Evolutionary conservation across 2,329 filamentous ascomycete genomes (phyloP).

Genomic region (Alternaria sp.): DNA sequence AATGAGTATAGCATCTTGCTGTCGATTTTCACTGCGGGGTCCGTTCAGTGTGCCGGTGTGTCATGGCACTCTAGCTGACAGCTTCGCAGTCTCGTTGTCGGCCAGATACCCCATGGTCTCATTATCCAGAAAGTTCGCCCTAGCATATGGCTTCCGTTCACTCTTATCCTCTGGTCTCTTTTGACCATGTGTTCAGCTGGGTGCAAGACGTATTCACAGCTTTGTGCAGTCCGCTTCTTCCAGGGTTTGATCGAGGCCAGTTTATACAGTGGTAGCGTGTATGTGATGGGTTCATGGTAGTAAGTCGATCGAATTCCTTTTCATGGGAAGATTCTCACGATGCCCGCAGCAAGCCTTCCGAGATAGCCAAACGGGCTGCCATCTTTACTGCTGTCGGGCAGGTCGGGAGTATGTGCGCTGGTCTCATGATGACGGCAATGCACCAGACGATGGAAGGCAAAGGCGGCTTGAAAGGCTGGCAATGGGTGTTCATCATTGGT

Average conservation of each 20-base stretch:
- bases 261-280: slow-evolving; percentile 30
- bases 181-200: slow-evolving; percentile 36
- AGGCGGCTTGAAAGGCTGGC: slow-evolving; percentile 28
- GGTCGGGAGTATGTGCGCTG: slow-evolving; percentile 35
- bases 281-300: slow-evolving; percentile 37
- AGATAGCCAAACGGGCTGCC: slow-evolving; percentile 34
- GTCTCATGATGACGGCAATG: slow-evolving; percentile 37
- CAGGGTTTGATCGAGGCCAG: slow-evolving; percentile 30
- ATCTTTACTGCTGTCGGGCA: slow-evolving; percentile 35
- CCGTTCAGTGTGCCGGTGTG: background rate
- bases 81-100: slow-evolving; percentile 21
- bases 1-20: slow-evolving; percentile 33
- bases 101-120: slow-evolving; percentile 29
- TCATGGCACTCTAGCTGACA: background rate
- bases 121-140: slow-evolving; percentile 33
- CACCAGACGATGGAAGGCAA: slow-evolving; percentile 29
- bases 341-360: slow-evolving; percentile 22
- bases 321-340: background rate
- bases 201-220: slow-evolving; percentile 28
- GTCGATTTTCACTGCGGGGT: slow-evolving; percentile 33
- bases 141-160: slow-evolving; percentile 32
- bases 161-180: slow-evolving; percentile 29
- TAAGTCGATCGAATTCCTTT: slow-evolving; percentile 14
- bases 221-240: slow-evolving; percentile 30
- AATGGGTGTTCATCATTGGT: slow-evolving; percentile 36